phyloP scores from a whole-genome alignment of 306 rosid species.

The Begonia masoniana region DNA sequence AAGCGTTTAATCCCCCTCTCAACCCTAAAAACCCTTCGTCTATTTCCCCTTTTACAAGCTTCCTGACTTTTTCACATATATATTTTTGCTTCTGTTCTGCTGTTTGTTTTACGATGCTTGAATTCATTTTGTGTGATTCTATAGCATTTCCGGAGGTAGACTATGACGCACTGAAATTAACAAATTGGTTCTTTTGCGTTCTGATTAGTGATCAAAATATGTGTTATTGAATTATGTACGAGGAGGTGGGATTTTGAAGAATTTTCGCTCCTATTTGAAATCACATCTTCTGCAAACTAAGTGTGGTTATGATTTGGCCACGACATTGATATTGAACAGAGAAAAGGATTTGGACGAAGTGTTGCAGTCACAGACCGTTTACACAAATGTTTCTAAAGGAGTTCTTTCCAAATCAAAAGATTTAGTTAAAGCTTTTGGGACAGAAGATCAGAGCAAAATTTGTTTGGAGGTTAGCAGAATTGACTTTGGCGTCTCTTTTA shows the following conservation, averaged over 20 bases:
- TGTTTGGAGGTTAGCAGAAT: conserved; percentile 57
- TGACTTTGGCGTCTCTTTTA: too few species aligned
- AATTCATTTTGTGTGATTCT: too few species aligned
- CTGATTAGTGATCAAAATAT: too few species aligned
- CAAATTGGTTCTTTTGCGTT: too few species aligned
- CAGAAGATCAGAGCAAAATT: conserved; percentile 61
- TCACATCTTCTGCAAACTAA: too few species aligned
- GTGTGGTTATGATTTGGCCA: too few species aligned
- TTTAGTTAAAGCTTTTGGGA: conserved; percentile 57
- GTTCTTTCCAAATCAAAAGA: conserved; percentile 87
- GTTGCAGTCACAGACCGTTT: conserved; percentile 75
- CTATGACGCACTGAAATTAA: too few species aligned
- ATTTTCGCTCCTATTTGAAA: too few species aligned
- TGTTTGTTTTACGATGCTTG: neutral
- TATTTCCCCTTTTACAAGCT: neutral
- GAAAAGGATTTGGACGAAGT: conserved; percentile 94
- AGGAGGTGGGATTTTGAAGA: too few species aligned
- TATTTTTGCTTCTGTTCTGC: neutral
- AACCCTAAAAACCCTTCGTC: conserved; percentile 1
- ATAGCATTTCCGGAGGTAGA: too few species aligned
- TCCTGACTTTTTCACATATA: neutral
- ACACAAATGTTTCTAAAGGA: conserved; percentile 89
- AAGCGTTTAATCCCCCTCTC: conserved; percentile 11
- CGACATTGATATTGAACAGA: conserved; percentile 19
- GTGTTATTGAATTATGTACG: too few species aligned